These are phyloP conservation scores for Trypanosoma rangeli DNA, from an alignment of 208 protist species.

Conservation along the genomic window DNA sequence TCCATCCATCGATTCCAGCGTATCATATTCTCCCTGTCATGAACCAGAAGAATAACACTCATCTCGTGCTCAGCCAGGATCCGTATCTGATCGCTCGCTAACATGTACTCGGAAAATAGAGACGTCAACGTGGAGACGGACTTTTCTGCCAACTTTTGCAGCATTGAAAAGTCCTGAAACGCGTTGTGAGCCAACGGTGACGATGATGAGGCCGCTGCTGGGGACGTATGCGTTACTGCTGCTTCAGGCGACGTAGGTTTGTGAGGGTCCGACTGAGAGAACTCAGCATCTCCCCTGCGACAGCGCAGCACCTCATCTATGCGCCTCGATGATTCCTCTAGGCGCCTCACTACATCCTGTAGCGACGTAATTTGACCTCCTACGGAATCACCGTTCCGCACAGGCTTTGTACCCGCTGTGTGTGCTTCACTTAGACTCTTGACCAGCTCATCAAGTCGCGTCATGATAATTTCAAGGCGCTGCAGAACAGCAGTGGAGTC, in stretches of 20 bases:
- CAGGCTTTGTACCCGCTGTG: neutral
- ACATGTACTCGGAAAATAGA: slow-evolving; percentile 20
- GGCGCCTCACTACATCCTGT: neutral
- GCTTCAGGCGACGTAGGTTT: neutral
- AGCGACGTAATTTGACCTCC: neutral
- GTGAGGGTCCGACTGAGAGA: neutral
- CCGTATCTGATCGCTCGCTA: slow-evolving; percentile 23
- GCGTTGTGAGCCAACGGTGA: neutral
- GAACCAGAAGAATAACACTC: slow-evolving; percentile 32
- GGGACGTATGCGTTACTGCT: neutral
- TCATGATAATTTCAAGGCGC: slow-evolving; percentile 3
- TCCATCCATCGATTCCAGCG: slow-evolving; percentile 42
- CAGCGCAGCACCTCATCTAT: slow-evolving; percentile 2
- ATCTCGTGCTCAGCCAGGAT: slow-evolving; percentile 37
- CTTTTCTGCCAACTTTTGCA: slow-evolving; percentile 2
- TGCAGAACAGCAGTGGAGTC: neutral
- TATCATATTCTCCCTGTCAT: slow-evolving; percentile 27
- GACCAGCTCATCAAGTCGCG: slow-evolving; percentile 10
- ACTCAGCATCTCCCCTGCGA: neutral
- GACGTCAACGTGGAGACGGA: neutral
- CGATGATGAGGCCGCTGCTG: neutral
- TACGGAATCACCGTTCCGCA: neutral
- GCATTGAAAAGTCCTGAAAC: neutral
- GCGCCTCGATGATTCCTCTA: slow-evolving; percentile 9
- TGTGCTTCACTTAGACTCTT: neutral